Evolutionary conservation across 2,329 filamentous ascomycete genomes (phyloP).

Genomic region (Coleophoma cylindrospora): DNA sequence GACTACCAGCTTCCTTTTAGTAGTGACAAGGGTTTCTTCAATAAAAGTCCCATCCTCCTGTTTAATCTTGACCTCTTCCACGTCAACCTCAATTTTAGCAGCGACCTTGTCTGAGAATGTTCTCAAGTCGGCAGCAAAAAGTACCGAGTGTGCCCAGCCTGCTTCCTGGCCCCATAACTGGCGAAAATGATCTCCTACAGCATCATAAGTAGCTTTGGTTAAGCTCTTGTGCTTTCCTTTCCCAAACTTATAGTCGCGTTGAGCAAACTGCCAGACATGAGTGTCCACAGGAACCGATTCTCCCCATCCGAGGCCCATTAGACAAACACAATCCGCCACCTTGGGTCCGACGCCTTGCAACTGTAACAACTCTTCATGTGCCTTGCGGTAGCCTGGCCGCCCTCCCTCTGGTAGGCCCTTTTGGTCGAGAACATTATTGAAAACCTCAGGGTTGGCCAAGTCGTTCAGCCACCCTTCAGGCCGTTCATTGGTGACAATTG

Average conservation of each 20-base stretch:
- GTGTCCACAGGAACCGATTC: conserved; percentile 96
- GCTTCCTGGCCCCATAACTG: conserved; percentile 88
- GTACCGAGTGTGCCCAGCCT: conserved; percentile 94
- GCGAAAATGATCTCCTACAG: conserved; percentile 85
- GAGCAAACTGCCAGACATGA: conserved; percentile 97
- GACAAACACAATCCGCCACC: conserved; percentile 91
- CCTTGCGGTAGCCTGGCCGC: conserved; percentile 61
- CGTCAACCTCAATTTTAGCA: conserved; percentile 41
- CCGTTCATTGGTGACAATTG: conserved; percentile 62
- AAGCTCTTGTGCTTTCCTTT: conserved; percentile 78
- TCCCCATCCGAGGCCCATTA: conserved; percentile 95
- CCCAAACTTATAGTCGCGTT: conserved; percentile 90
- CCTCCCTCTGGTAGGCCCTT: conserved; percentile 43
- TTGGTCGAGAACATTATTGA: conserved; percentile 56
- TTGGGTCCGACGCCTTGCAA: conserved; percentile 93
- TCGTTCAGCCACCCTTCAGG: conserved; percentile 71
- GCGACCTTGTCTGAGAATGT: conserved; percentile 65
- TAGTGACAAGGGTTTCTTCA: conserved; percentile 13
- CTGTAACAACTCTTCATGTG: conserved; percentile 73
- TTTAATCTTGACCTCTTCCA: conserved; percentile 32
- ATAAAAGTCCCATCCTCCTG: conserved; percentile 18
- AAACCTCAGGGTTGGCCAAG: conserved; percentile 75
- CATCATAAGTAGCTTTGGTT: conserved; percentile 83
- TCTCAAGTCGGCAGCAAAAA: conserved; percentile 89
- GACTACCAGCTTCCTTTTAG: conserved; percentile 2